Conservation (phyloP, 805 yeast genomes). For the Kodamaea fukazawae region DNA sequence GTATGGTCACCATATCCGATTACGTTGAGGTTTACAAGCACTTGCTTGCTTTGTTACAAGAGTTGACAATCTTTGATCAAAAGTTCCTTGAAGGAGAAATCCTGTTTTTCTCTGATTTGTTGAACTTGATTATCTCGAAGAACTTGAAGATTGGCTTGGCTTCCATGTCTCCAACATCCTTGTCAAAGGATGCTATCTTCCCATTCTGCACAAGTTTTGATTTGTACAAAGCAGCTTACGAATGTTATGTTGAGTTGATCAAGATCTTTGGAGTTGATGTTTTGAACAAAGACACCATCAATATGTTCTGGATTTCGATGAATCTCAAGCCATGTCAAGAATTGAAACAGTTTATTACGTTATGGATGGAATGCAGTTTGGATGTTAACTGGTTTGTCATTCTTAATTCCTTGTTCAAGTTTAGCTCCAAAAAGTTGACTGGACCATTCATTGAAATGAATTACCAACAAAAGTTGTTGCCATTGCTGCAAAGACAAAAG, state of each 20-base stretch:
- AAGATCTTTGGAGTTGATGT: slow-evolving; percentile 47
- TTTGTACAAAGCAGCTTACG: slow-evolving; percentile 46
- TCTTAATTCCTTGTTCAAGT: slow-evolving; percentile 45
- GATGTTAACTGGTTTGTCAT: slow-evolving; percentile 58
- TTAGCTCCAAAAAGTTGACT: slow-evolving; percentile 36
- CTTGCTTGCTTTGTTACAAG: slow-evolving; percentile 31
- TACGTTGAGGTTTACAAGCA: slow-evolving; percentile 21
- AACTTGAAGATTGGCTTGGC: slow-evolving; percentile 37
- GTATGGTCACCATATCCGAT: slow-evolving; percentile 27
- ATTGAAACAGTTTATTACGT: slow-evolving; percentile 45
- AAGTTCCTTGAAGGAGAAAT: slow-evolving; percentile 33
- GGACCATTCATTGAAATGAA: slow-evolving; percentile 37
- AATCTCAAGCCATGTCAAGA: slow-evolving; percentile 46
- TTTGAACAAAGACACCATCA: slow-evolving; percentile 46
- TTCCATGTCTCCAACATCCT: slow-evolving; percentile 34
- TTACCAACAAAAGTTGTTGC: slow-evolving; percentile 39
- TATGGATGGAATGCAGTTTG: slow-evolving; percentile 58
- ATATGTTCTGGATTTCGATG: slow-evolving; percentile 59
- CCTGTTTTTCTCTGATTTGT: slow-evolving; percentile 25
- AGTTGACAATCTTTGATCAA: slow-evolving; percentile 39
- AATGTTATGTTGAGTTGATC: slow-evolving; percentile 57
- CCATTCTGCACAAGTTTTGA: slow-evolving; percentile 43
- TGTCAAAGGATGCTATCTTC: slow-evolving; percentile 41
- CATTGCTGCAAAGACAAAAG: slow-evolving; percentile 42
- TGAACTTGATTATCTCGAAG: slow-evolving; percentile 29